A percentile compares a stretch with the other conserved stretches of the same genome.
Conservation (phyloP, 495 filamentous ascomycete genomes). For the Neurospora sp. region DNA sequence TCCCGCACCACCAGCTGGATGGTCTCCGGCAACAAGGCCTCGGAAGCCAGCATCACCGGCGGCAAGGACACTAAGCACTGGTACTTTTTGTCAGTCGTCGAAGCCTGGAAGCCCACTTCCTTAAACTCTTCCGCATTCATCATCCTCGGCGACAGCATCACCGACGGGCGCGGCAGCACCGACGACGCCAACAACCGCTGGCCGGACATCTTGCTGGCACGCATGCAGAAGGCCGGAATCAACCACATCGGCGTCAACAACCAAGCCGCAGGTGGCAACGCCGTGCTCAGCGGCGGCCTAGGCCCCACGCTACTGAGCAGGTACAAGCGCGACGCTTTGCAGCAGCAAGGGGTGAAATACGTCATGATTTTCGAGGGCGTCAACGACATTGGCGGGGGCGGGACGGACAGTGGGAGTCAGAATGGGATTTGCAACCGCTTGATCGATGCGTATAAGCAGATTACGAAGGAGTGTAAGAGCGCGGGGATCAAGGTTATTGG, state of each 20-base stretch:
- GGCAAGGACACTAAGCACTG: slow-evolving; percentile 37
- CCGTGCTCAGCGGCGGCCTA: slow-evolving; percentile 50
- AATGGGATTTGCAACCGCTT: slow-evolving; percentile 39
- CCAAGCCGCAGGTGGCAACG: slow-evolving; percentile 67
- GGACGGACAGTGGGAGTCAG: slow-evolving; percentile 37
- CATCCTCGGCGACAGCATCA: slow-evolving; percentile 66
- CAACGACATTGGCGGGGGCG: slow-evolving; percentile 54
- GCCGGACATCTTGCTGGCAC: slow-evolving; percentile 54
- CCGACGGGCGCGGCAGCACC: slow-evolving; percentile 56
- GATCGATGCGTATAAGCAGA: slow-evolving; percentile 47
- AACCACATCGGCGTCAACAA: slow-evolving; percentile 51
- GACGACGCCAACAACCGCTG: slow-evolving; percentile 59
- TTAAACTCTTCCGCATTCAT: slow-evolving; percentile 35
- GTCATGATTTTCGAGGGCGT: slow-evolving; percentile 65
- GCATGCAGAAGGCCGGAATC: slow-evolving; percentile 38
- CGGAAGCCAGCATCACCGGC: slow-evolving; percentile 35
- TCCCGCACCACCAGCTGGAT: slow-evolving; percentile 56
- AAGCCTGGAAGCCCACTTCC: slow-evolving; percentile 39
- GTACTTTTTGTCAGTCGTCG: slow-evolving; percentile 53
- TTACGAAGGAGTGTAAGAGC: slow-evolving; percentile 45
- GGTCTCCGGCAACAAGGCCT: slow-evolving; percentile 43
- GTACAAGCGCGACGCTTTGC: slow-evolving; percentile 54
- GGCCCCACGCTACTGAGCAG: slow-evolving; percentile 52
- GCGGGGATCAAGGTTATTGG: slow-evolving; percentile 48
- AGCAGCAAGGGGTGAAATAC: slow-evolving; percentile 46